Conservation (phyloP, 495 filamentous ascomycete species). For the Trichoderma parareesei region DNA sequence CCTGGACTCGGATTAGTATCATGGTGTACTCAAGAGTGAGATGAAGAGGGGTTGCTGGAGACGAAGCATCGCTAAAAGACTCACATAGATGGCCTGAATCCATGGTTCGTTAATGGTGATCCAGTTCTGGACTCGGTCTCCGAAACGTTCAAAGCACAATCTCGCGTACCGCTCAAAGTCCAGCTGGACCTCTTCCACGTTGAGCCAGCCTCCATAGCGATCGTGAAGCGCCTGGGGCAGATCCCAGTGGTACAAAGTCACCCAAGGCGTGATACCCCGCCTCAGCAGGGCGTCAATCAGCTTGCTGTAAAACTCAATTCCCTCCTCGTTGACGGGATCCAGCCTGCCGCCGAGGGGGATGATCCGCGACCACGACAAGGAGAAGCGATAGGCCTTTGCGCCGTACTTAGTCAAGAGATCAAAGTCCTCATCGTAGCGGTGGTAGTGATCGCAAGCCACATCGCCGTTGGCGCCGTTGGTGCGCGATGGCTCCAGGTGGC, state of each 20-base stretch:
- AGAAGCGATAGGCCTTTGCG: constrained; percentile 28
- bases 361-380: constrained; percentile 29
- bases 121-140: constrained; percentile 46
- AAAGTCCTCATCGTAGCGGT: constrained; percentile 24
- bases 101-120: constrained; percentile 51
- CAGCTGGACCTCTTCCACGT: constrained; percentile 44
- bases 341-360: constrained; percentile 27
- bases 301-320: constrained; percentile 39
- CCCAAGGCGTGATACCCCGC: constrained; percentile 41
- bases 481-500: constrained; percentile 22
- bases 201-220: constrained; percentile 43
- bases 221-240: constrained; percentile 46
- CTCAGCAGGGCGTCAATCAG: constrained; percentile 43
- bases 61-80: neutral
- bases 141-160: constrained; percentile 36
- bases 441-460: constrained; percentile 26
- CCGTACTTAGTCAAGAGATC: constrained; percentile 24
- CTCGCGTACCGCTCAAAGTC: constrained; percentile 45
- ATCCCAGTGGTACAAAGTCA: constrained; percentile 51
- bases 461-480: constrained; percentile 25
- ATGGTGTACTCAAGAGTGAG: neutral
- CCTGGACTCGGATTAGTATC: constrained; percentile 14
- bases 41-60: neutral
- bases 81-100: constrained; percentile 37
- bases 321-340: constrained; percentile 34